These are phyloP conservation scores for Bipolaris gigantea DNA, from an alignment of 2,329 filamentous ascomycete genomes.

Conservation along the genomic window DNA sequence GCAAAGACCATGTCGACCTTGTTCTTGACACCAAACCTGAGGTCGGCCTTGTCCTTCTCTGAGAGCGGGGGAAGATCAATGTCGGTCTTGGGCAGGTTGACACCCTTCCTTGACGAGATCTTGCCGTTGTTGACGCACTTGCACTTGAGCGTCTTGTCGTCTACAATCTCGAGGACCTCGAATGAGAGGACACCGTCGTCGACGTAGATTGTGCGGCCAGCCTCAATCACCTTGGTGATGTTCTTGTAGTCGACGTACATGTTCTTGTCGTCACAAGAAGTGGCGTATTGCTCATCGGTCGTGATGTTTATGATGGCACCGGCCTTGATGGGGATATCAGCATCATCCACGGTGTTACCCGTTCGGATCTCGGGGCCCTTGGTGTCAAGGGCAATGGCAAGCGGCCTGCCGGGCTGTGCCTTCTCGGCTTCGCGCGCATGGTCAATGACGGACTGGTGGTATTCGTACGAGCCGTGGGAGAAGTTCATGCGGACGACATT, in stretches of 20 bases:
- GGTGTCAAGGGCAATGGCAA: slow-evolving; percentile 90
- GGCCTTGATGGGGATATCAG: slow-evolving; percentile 77
- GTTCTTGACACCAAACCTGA: slow-evolving; percentile 97
- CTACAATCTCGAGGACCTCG: slow-evolving; percentile 82
- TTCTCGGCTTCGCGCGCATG: slow-evolving; percentile 86
- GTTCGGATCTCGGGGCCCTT: slow-evolving; percentile 89
- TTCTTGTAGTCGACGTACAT: slow-evolving; percentile 99
- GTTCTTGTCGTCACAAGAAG: slow-evolving; percentile 82
- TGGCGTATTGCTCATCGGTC: slow-evolving; percentile 90
- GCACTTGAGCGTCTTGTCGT: slow-evolving; percentile 86
- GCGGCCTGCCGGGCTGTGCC: slow-evolving; percentile 74
- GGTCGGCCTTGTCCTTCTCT: slow-evolving; percentile 95
- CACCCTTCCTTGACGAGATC: slow-evolving; percentile 98
- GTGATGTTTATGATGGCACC: slow-evolving; percentile 92
- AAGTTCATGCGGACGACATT: slow-evolving; percentile 99
- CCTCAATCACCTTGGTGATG: slow-evolving; percentile 96
- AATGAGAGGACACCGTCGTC: slow-evolving; percentile 98
- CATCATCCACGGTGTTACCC: slow-evolving; percentile 70
- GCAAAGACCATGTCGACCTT: slow-evolving; percentile 99
- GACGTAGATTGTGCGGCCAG: slow-evolving; percentile 93
- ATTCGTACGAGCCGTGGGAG: slow-evolving; percentile 90
- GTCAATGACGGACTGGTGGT: slow-evolving; percentile 98
- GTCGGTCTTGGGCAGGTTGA: slow-evolving; percentile 98
- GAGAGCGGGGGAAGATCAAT: slow-evolving; percentile 96
- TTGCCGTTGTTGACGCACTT: slow-evolving; percentile 94